A percentile compares a stretch with the other conserved stretches of the same genome.
Conservation (phyloP, 2,329 filamentous ascomycete genomes). For the Diaporthe ampelina region DNA sequence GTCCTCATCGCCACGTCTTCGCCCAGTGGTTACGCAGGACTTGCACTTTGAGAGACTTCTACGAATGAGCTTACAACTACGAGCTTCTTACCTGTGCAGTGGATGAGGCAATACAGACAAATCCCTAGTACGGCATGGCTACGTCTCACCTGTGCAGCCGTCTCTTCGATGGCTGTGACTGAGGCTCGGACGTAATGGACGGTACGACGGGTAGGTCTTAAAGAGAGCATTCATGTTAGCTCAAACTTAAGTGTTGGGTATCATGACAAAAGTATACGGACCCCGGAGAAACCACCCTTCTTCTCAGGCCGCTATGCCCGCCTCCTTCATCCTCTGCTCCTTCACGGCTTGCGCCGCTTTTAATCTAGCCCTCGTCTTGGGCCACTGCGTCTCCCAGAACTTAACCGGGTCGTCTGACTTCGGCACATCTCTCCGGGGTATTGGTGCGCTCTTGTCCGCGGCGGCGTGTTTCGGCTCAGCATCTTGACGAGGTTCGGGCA, state of each 20-base stretch:
- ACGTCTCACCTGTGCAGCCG: conserved; percentile 1
- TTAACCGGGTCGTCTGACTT: conserved; percentile 40
- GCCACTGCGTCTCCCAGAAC: conserved; percentile 41
- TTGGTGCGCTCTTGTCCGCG: conserved; percentile 30
- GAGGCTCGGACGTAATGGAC: neutral
- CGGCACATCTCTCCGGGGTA: conserved; percentile 38
- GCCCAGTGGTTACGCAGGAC: neutral
- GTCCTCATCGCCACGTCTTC: neutral
- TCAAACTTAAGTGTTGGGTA: conserved; percentile 37
- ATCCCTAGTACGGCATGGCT: neutral
- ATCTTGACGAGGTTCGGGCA: neutral
- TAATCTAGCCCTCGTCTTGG: conserved; percentile 66
- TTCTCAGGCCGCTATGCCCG: conserved; percentile 54
- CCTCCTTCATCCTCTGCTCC: conserved; percentile 63
- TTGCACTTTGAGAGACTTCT: no score
- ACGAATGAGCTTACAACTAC: neutral
- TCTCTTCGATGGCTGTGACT: neutral
- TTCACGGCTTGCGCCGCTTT: conserved; percentile 71
- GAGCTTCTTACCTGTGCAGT: neutral
- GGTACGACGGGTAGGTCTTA: neutral
- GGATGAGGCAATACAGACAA: neutral
- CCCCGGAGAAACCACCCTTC: neutral
- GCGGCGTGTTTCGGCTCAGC: conserved; percentile 23
- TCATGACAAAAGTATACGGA: conserved; percentile 39
- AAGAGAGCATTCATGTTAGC: conserved; percentile 2